phyloP scores from a whole-genome alignment of 768 basidiomycete species.

The Leccinum incarnatum region DNA sequence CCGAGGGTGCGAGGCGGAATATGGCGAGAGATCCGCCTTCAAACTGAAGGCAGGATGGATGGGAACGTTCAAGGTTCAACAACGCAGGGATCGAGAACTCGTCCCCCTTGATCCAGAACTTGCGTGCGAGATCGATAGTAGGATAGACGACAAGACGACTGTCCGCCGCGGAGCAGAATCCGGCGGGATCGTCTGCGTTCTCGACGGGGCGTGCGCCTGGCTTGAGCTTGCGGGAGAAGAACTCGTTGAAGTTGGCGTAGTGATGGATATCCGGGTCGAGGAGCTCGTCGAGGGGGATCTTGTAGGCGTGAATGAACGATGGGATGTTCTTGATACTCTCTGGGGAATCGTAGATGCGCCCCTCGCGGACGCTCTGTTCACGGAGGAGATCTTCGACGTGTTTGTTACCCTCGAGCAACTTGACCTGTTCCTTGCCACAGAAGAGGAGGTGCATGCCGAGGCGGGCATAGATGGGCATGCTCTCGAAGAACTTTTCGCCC shows the following conservation, averaged over 20 bases:
- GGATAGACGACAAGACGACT: constrained; percentile 70
- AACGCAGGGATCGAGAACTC: constrained; percentile 66
- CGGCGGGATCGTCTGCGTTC: constrained; percentile 46
- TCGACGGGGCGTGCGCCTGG: constrained; percentile 60
- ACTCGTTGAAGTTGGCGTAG: constrained; percentile 74
- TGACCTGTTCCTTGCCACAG: constrained; percentile 50
- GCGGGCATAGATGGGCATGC: constrained; percentile 70
- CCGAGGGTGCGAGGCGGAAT: constrained; percentile 74
- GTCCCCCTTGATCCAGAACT: constrained; percentile 78
- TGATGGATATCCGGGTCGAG: constrained; percentile 55
- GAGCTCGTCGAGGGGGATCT: constrained; percentile 56
- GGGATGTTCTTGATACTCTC: constrained; percentile 51
- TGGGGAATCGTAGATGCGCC: constrained; percentile 52
- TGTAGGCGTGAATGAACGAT: constrained; percentile 55
- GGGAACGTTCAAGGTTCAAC: constrained; percentile 43
- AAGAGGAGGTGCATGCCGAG: constrained; percentile 80
- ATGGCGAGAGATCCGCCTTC: constrained; percentile 54
- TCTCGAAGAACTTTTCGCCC: constrained; percentile 59
- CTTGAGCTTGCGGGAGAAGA: constrained; percentile 65
- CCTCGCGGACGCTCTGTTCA: constrained; percentile 56
- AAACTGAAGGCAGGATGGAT: constrained; percentile 43
- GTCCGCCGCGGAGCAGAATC: constrained; percentile 68
- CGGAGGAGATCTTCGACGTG: constrained; percentile 49
- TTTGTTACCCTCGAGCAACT: constrained; percentile 44
- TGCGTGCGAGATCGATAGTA: constrained; percentile 52